Evolutionary conservation across 495 filamentous ascomycete genomes (phyloP).

Genomic region (Corynascus novoguineensis): DNA sequence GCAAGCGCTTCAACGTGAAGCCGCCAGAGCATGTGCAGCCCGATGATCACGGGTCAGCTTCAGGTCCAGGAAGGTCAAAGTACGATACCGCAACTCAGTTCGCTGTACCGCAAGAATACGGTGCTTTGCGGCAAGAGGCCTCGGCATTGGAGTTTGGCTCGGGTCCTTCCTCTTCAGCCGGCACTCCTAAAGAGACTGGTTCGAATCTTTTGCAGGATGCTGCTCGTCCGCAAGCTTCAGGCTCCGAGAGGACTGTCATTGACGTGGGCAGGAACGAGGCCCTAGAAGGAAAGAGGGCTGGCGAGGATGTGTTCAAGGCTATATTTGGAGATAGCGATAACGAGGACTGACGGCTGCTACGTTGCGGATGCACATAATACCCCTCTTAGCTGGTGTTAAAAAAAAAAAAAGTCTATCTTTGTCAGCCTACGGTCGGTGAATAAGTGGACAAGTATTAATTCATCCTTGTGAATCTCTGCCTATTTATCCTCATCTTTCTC

Average conservation of each 20-base stretch:
- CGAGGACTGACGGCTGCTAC: too few species aligned
- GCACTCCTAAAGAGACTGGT: neutral
- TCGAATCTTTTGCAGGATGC: neutral
- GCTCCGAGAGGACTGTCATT: constrained; percentile 34
- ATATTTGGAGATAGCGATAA: constrained; percentile 90
- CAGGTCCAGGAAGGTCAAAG: constrained; percentile 28
- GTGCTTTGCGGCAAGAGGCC: constrained; percentile 3
- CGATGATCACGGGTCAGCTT: constrained; percentile 44
- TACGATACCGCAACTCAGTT: constrained; percentile 35
- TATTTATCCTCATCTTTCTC: too few species aligned
- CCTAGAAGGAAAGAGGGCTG: constrained; percentile 71
- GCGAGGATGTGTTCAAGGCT: constrained; percentile 86
- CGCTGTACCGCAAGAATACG: constrained; percentile 8
- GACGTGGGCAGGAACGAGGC: constrained; percentile 83
- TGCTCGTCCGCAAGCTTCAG: neutral
- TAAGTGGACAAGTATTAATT: too few species aligned
- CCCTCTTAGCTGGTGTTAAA: too few species aligned
- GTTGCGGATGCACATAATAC: too few species aligned
- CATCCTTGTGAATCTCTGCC: too few species aligned
- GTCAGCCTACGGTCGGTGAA: too few species aligned
- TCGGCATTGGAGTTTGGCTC: constrained; percentile 11
- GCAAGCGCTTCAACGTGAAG: constrained; percentile 86
- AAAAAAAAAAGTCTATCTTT: too few species aligned
- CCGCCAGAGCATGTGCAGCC: constrained; percentile 65
- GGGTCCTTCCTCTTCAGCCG: constrained; percentile 13